Evolutionary conservation across 139 green algal genomes (phyloP).

Genomic region (Marvania coccoides): DNA sequence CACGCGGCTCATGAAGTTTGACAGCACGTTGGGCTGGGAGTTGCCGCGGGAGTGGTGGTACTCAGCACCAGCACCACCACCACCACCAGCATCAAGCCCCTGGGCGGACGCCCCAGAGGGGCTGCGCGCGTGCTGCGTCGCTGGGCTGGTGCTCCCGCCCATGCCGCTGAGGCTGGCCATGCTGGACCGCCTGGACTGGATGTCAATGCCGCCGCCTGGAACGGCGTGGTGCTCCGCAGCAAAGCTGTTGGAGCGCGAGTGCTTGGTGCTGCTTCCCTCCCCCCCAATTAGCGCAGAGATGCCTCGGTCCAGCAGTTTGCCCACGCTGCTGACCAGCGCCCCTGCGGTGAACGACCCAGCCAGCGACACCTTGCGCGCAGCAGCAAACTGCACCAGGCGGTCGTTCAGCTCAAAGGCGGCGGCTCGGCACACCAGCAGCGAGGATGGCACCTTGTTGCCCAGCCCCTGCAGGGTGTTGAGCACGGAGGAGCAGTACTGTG

Average conservation of each 20-base stretch:
- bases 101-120: not conserved
- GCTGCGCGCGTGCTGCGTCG: not conserved
- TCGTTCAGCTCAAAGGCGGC: conserved; percentile 19
- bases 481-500: conserved; percentile 28
- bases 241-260: not conserved
- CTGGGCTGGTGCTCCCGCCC: no score
- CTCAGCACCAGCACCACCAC: no score
- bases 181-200: not conserved
- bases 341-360: not conserved
- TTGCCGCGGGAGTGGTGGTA: not conserved
- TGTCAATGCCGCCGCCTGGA: not conserved
- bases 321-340: conserved; percentile 36
- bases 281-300: conserved; percentile 45
- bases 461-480: conserved; percentile 9
- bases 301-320: conserved; percentile 38
- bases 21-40: not conserved
- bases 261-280: not conserved
- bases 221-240: not conserved
- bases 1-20: not conserved
- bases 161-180: not conserved
- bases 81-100: no score
- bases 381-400: conserved; percentile 32
- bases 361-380: conserved; percentile 30
- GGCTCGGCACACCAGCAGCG: conserved; percentile 26
- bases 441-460: conserved; percentile 15